Percentiles rank a stretch among this genome's conserved stretches.
Evolutionary conservation across 345 rosid genomes (phyloP).

Genomic region (Rhodamnia argentea): DNA sequence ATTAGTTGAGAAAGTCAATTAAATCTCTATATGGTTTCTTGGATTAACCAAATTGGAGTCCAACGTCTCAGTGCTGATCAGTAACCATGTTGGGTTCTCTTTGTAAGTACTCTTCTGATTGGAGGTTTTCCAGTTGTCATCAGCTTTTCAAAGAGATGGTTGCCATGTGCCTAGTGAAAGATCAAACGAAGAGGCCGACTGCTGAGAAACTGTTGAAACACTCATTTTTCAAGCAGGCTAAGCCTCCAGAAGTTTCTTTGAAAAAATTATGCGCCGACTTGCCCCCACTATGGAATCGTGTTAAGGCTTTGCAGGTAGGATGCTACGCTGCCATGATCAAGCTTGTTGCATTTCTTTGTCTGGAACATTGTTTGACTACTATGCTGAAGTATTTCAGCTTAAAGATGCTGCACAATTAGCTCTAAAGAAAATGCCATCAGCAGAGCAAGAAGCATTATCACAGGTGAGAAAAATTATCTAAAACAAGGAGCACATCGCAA

Average conservation of each 20-base stretch:
- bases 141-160: constrained; percentile 99
- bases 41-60: not conserved
- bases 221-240: constrained; percentile 81
- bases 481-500: too few species aligned
- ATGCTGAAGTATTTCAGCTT: constrained; percentile 40
- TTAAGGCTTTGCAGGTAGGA: constrained; percentile 88
- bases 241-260: constrained; percentile 84
- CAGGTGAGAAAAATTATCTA: constrained; percentile 32
- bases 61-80: not conserved
- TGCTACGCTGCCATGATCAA: not conserved
- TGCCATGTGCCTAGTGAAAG: constrained; percentile 99
- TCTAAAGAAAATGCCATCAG: constrained; percentile 86
- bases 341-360: not conserved
- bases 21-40: not conserved
- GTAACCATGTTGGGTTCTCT: not conserved
- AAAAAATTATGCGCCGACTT: constrained; percentile 65
- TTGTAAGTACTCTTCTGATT: constrained; percentile 50
- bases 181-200: constrained; percentile 95
- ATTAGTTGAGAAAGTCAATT: not conserved
- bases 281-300: constrained; percentile 91
- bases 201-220: constrained; percentile 91
- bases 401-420: constrained; percentile 96
- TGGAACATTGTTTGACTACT: not conserved
- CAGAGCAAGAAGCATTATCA: constrained; percentile 92
- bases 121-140: constrained; percentile 80